Evolutionary conservation across 164 flowering plant species (phyloP).

Genomic region (Pachysandra terminalis): DNA sequence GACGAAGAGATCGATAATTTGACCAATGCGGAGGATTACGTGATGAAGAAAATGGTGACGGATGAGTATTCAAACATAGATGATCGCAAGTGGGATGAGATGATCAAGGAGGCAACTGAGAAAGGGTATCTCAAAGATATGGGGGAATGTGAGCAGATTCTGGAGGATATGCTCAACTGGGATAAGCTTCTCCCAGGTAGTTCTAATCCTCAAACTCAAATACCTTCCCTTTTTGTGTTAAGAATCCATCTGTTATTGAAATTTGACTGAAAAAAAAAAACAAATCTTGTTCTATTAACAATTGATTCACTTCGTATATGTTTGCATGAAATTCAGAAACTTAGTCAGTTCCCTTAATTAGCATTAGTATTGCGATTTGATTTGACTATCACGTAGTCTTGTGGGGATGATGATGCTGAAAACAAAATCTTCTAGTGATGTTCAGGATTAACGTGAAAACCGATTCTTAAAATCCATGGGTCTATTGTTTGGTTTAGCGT

Average conservation of each 20-base stretch:
- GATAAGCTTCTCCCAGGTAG: constrained; percentile 95
- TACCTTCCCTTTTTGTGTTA: background rate
- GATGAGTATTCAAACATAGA: constrained; percentile 72
- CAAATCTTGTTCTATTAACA: too few species aligned
- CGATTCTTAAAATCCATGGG: too few species aligned
- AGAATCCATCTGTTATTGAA: background rate
- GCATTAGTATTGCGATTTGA: too few species aligned
- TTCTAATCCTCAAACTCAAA: background rate
- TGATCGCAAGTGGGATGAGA: constrained; percentile 71
- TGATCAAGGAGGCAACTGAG: constrained; percentile 63
- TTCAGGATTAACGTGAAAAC: too few species aligned
- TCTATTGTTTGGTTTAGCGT: too few species aligned
- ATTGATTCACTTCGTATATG: too few species aligned
- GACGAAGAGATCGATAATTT: constrained; percentile 82
- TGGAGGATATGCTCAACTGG: constrained; percentile 90
- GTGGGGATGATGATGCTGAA: too few species aligned
- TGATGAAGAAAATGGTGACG: constrained; percentile 46
- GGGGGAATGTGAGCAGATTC: constrained; percentile 64
- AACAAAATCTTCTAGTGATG: too few species aligned
- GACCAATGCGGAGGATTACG: constrained; percentile 52
- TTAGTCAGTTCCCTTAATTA: too few species aligned
- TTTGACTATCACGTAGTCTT: too few species aligned
- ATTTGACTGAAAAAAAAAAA: too few species aligned
- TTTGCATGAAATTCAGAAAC: too few species aligned
- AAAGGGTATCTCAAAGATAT: constrained; percentile 61